Conservation (phyloP, 768 basidiomycete species). For the Leccinum boreale region DNA sequence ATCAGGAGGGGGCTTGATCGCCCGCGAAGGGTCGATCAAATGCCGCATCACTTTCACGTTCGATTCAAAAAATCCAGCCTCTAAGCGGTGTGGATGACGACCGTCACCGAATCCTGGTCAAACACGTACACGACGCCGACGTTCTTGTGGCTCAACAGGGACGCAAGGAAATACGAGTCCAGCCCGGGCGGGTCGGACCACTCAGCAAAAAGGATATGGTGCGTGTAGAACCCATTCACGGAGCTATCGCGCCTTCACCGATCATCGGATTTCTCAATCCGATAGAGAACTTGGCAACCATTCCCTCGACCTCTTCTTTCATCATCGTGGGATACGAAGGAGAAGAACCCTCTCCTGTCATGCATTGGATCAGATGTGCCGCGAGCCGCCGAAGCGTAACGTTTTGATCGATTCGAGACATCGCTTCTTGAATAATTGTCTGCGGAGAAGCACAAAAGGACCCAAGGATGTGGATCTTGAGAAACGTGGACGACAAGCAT, state of each 20-base stretch:
- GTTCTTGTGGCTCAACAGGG: conserved; percentile 27
- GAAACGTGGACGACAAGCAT: conserved; percentile 36
- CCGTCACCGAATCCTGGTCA: conserved; percentile 29
- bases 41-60: conserved; percentile 32
- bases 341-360: neutral
- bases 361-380: conserved; percentile 19
- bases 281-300: conserved; percentile 35
- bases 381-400: conserved; percentile 33
- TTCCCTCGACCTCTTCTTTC: conserved; percentile 27
- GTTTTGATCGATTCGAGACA: conserved; percentile 30
- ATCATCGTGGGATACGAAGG: neutral
- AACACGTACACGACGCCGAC: conserved; percentile 31
- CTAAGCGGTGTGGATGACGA: conserved; percentile 48
- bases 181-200: conserved; percentile 32
- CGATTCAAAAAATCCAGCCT: conserved; percentile 38
- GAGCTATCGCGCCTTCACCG: neutral
- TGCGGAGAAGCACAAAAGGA: conserved; percentile 23
- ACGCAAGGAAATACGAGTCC: conserved; percentile 35
- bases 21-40: conserved; percentile 20
- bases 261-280: conserved; percentile 16
- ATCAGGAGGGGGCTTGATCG: conserved; percentile 20
- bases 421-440: conserved; percentile 10
- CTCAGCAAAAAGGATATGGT: conserved; percentile 31
- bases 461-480: conserved; percentile 37
- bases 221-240: neutral